These are phyloP conservation scores for Leptographium galeiforme DNA, from an alignment of 2,329 filamentous ascomycete genomes.

Conservation along the genomic window DNA sequence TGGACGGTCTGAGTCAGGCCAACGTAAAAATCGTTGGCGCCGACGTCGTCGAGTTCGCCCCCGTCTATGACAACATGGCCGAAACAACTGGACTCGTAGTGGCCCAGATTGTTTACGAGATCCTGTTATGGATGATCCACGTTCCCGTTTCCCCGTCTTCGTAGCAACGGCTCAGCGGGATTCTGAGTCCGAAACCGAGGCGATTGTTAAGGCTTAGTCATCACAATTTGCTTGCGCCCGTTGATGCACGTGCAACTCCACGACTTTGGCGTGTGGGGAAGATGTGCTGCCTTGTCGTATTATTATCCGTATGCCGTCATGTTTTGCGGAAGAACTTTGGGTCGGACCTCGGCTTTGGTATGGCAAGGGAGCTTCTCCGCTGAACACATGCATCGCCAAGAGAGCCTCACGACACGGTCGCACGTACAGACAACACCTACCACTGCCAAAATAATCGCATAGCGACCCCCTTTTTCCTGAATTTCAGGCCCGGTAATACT, in stretches of 20 bases:
- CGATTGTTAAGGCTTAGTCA: no score
- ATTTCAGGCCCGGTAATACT: no score
- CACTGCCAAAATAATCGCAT: no score
- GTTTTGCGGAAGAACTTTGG: background rate
- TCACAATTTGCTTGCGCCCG: no score
- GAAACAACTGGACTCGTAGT: constrained; percentile 42
- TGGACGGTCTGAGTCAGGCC: constrained; percentile 48
- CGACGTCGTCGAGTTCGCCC: constrained; percentile 69
- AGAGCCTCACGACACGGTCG: background rate
- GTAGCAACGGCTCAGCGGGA: no score
- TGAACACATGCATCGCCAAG: background rate
- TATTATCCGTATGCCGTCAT: background rate
- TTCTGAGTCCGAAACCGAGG: no score
- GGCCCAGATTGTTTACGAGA: background rate
- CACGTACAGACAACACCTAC: background rate
- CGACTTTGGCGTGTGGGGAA: no score
- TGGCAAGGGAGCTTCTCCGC: background rate
- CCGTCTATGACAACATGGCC: constrained; percentile 61
- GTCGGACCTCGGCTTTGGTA: background rate
- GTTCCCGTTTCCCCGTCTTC: background rate
- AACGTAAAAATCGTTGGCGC: constrained; percentile 61
- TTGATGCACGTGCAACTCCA: no score
- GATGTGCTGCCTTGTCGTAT: no score
- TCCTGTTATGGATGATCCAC: background rate
- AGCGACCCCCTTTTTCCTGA: no score